phyloP scores from a whole-genome alignment of 2,329 filamentous ascomycete species.

The Dactylellina drechsleri region DNA sequence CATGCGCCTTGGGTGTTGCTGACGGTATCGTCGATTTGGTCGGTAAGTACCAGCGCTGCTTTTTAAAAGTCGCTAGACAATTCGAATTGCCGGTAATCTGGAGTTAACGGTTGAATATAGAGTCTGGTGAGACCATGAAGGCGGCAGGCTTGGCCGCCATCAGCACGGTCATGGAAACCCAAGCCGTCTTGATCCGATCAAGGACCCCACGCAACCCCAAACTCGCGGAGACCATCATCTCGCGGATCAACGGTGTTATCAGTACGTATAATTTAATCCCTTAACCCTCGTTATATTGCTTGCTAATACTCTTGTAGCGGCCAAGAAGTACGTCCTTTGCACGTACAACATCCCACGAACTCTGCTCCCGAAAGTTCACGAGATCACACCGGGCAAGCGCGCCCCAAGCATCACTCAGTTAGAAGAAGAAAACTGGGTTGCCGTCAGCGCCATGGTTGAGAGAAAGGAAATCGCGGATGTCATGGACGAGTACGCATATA shows the following conservation, averaged over 20 bases:
- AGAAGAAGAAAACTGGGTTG: slow-evolving; percentile 90
- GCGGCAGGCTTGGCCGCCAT: slow-evolving; percentile 93
- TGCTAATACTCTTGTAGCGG: slow-evolving; percentile 65
- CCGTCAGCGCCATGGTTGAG: slow-evolving; percentile 92
- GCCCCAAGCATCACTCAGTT: slow-evolving; percentile 90
- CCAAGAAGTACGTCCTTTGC: slow-evolving; percentile 92
- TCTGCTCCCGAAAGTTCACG: slow-evolving; percentile 73
- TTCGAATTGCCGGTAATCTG: slow-evolving; percentile 2
- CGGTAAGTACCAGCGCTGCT: slow-evolving; percentile 69
- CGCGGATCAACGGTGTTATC: slow-evolving; percentile 91
- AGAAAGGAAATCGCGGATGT: slow-evolving; percentile 83
- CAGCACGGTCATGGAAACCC: slow-evolving; percentile 88
- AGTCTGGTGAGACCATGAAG: slow-evolving; percentile 98
- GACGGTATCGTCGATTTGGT: slow-evolving; percentile 98
- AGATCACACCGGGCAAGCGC: slow-evolving; percentile 91
- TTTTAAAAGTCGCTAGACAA: too few relatives aligned
- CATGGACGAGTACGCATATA: slow-evolving; percentile 75
- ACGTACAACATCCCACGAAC: slow-evolving; percentile 89
- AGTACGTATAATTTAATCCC: slow-evolving; percentile 65
- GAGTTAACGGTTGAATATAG: slow-evolving; percentile 64
- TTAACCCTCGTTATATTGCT: slow-evolving; percentile 24
- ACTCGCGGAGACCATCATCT: slow-evolving; percentile 83
- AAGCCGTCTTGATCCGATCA: slow-evolving; percentile 91
- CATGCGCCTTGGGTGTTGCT: slow-evolving; percentile 92
- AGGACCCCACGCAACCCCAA: slow-evolving; percentile 81